phyloP scores from a whole-genome alignment of 2,329 filamentous ascomycete genomes.

The Aspergillus pseudotamarii region DNA sequence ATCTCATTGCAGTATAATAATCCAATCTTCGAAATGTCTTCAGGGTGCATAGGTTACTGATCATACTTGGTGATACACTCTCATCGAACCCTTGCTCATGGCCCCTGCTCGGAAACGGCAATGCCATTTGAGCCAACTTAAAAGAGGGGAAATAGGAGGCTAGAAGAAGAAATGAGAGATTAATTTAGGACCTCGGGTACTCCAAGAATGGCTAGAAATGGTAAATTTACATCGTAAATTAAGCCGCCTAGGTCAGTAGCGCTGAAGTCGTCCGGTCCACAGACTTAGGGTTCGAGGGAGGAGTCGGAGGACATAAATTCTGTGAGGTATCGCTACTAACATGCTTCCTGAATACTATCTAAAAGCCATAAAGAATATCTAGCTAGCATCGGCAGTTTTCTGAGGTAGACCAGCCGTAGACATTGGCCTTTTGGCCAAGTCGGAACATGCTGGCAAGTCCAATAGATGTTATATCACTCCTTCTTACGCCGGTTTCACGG shows the following conservation, averaged over 20 bases:
- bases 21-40: neutral
- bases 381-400: too few species aligned
- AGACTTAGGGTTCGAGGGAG: too few species aligned
- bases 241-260: neutral
- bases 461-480: too few species aligned
- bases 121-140: neutral
- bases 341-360: too few species aligned
- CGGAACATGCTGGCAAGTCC: too few species aligned
- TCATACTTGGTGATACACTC: neutral
- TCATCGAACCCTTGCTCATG: neutral
- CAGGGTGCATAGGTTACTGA: neutral
- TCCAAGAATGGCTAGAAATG: neutral
- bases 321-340: too few species aligned
- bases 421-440: too few species aligned
- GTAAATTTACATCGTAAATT: neutral
- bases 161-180: neutral
- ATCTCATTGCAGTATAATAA: neutral
- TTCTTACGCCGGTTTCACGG: too few species aligned
- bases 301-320: too few species aligned
- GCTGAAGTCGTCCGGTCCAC: too few species aligned
- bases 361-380: too few species aligned
- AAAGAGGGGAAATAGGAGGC: neutral
- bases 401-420: too few species aligned
- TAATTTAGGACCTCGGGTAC: neutral
- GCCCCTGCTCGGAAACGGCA: neutral